Evolutionary conservation across 148 eudicot genomes (phyloP).

Genomic region (Nyssa sinensis): DNA sequence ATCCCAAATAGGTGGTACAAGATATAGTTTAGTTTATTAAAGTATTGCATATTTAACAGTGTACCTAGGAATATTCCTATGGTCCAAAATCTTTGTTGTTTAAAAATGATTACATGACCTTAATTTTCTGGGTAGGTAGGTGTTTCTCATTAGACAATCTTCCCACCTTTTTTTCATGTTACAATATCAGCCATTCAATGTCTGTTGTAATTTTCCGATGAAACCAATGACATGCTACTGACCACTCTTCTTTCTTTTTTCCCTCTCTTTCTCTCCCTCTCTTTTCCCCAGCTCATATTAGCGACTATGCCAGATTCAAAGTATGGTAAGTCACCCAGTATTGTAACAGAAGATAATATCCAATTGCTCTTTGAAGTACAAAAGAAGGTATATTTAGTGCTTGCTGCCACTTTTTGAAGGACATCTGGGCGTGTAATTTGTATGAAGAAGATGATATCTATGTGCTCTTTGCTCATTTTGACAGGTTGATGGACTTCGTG

Average conservation of each 20-base stretch:
- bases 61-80: no score
- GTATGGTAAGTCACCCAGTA: conserved; percentile 49
- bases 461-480: conserved; percentile 10
- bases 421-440: neutral
- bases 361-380: conserved; percentile 67
- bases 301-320: conserved; percentile 46
- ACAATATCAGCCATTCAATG: no score
- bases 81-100: no score
- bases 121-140: no score
- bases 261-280: no score
- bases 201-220: neutral
- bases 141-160: no score
- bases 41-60: no score
- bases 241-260: conserved; percentile 13
- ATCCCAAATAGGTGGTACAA: no score
- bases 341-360: conserved; percentile 66
- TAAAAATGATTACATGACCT: no score
- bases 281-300: conserved; percentile 52
- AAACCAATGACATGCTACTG: conserved; percentile 10
- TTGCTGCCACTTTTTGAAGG: neutral
- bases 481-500: conserved; percentile 60
- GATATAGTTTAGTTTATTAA: no score
- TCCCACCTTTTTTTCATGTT: no score
- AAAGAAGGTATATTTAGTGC: conserved; percentile 46
- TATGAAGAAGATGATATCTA: neutral